Conservation (phyloP, 2,329 filamentous ascomycete genomes). For the Aspergillus intermedius region DNA sequence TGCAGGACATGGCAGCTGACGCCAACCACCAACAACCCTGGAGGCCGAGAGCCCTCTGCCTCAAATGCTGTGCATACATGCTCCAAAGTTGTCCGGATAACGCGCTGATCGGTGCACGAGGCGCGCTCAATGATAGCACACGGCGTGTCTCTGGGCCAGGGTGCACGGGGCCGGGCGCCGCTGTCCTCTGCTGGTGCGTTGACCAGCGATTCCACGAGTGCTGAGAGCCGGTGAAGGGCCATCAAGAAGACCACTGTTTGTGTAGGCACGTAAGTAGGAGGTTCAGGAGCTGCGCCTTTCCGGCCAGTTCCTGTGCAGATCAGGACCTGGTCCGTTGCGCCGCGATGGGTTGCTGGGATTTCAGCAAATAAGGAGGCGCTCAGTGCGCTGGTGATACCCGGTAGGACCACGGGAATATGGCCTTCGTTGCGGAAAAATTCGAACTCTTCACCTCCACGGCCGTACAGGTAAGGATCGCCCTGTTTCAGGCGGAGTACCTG, state of each 20-base stretch:
- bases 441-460: conserved; percentile 87
- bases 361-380: conserved; percentile 81
- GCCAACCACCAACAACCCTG: conserved; percentile 80
- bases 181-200: conserved; percentile 22
- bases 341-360: conserved; percentile 82
- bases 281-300: conserved; percentile 75
- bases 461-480: conserved; percentile 94
- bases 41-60: conserved; percentile 79
- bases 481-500: conserved; percentile 88
- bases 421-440: conserved; percentile 71
- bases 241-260: conserved; percentile 91
- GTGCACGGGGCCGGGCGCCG: conserved; percentile 13
- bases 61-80: conserved; percentile 78
- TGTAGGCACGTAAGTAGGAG: conserved; percentile 67
- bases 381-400: conserved; percentile 83
- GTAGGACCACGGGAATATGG: conserved; percentile 66
- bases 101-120: conserved; percentile 86
- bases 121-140: conserved; percentile 92
- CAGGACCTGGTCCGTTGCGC: conserved; percentile 84
- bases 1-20: conserved; percentile 73
- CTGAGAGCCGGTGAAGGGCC: conserved; percentile 78
- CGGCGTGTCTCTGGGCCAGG: conserved; percentile 71
- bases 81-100: conserved; percentile 79
- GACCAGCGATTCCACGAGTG: conserved; percentile 65
- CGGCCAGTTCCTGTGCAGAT: conserved; percentile 95